A percentile compares a stretch with the other conserved stretches of the same genome.
These are phyloP conservation scores for Berkeleyomyces rouxiae DNA, from an alignment of 2,329 filamentous ascomycete species.

Conservation along the genomic window DNA sequence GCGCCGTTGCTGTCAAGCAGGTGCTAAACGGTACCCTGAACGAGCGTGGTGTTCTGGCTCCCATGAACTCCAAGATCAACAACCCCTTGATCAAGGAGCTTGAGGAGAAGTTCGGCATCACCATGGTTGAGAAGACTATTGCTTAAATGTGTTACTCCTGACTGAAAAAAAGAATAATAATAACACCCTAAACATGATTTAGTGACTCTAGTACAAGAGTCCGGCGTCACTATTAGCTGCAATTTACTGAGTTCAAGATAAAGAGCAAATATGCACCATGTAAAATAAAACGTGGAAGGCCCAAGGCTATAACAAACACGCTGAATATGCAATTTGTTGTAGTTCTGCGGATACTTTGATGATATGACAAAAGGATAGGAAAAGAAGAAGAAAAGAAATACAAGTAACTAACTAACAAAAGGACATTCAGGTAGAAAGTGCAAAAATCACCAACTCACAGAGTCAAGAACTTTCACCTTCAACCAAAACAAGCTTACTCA, in stretches of 20 bases:
- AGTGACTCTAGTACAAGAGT: too few relatives aligned
- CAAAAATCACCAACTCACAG: neutral
- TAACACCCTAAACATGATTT: neutral
- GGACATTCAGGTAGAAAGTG: neutral
- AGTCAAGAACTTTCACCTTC: neutral
- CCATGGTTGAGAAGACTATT: constrained; percentile 51
- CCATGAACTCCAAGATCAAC: constrained; percentile 56
- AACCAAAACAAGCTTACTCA: neutral
- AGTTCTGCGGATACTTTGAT: neutral
- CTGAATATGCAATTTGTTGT: neutral
- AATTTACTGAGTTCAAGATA: neutral
- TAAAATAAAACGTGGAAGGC: neutral
- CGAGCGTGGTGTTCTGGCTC: constrained; percentile 60
- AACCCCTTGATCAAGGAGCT: constrained; percentile 61
- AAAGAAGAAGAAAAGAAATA: neutral
- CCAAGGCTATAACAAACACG: neutral
- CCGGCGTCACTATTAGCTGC: neutral
- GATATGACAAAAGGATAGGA: neutral
- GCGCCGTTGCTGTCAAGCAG: constrained; percentile 50
- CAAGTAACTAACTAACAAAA: neutral
- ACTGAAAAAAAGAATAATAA: neutral
- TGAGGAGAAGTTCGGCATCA: constrained; percentile 60
- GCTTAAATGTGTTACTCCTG: constrained; percentile 18
- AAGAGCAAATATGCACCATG: neutral
- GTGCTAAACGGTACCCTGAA: constrained; percentile 59